Base-by-base conservation (phyloP, 1,139 yeast species). In the Zygotorulaspora mrakii region DNA sequence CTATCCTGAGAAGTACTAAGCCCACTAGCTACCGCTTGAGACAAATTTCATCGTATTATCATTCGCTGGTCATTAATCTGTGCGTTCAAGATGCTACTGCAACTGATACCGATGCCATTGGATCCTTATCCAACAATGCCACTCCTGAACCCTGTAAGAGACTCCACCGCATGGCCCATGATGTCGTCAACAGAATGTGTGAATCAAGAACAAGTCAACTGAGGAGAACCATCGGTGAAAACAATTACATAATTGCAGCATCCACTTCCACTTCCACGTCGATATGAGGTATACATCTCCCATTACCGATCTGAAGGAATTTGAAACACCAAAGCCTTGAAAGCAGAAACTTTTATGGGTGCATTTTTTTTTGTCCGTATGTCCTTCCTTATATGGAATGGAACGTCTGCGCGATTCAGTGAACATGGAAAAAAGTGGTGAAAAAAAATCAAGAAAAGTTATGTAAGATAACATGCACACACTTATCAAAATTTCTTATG, bases 211-310 rank as follows among this genome's bases (percentile, higher is more conserved):
- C 49, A 18, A 44, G 44, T 16, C 59, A 58, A 21, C 45, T 59
- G 16, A 50, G 59, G 32, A 53, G 59, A 31, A 52, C 55, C 33
- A 41, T 58, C 17, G 64, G 62, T 18, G 59, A 57, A 33, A 59
- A 58, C 34, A 53, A 52, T 38, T 53, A 50, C 34, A 17, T 36
- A 6, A 13, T 39, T 13, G 26, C 35, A 1, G 35, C 31, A 10
- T n/a, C 35, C 10, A 17, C 17, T n/a, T 31, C 29, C 7, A 16
- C 14, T 4, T 28, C 17, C 4, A 20, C 21, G 11, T 16, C 10
- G 10, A 4, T n/a, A 5, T 8, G 6, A 28, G 3, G n/a, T 13
- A 28, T 28, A n/a, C n/a, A n/a, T n/a, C n/a, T n/a, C n/a, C n/a
- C n/a, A n/a, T n/a, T n/a, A n/a, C n/a, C n/a, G n/a, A n/a, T n/a